phyloP scores from a whole-genome alignment of 805 yeast genomes.

The Pichia manshurica region DNA sequence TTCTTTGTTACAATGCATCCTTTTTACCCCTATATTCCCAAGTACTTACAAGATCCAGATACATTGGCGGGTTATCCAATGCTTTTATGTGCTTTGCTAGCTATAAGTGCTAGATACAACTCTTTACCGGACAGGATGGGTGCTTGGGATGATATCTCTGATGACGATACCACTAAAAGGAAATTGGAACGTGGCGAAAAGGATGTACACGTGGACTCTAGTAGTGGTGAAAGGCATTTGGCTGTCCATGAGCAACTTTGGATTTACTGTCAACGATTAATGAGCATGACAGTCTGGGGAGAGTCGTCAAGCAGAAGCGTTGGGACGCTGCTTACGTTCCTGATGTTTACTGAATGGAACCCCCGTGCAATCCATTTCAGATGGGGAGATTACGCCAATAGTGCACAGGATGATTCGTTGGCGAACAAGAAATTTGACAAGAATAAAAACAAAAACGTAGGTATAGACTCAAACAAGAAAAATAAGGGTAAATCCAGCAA shows the following conservation, averaged over 20 bases:
- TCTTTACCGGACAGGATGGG: slow-evolving; percentile 39
- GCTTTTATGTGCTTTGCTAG: slow-evolving; percentile 70
- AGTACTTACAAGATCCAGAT: slow-evolving; percentile 59
- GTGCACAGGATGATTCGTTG: slow-evolving; percentile 39
- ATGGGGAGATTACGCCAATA: slow-evolving; percentile 77
- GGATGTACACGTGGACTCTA: slow-evolving; percentile 22
- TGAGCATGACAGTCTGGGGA: slow-evolving; percentile 89
- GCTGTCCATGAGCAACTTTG: slow-evolving; percentile 75
- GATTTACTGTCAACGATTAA: slow-evolving; percentile 75
- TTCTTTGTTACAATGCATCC: slow-evolving; percentile 83
- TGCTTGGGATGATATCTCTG: slow-evolving; percentile 10
- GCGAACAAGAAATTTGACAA: slow-evolving; percentile 12
- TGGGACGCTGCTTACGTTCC: slow-evolving; percentile 80
- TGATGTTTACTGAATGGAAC: slow-evolving; percentile 90
- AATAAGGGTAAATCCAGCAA: neutral
- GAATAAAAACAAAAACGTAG: slow-evolving; percentile 12
- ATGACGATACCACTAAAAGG: slow-evolving; percentile 7
- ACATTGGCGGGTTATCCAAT: slow-evolving; percentile 75
- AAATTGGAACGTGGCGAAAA: slow-evolving; percentile 18
- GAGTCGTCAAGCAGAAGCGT: slow-evolving; percentile 83
- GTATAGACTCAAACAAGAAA: neutral
- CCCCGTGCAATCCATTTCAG: slow-evolving; percentile 91
- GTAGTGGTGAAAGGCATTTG: slow-evolving; percentile 34
- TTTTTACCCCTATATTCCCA: slow-evolving; percentile 81
- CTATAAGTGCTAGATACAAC: slow-evolving; percentile 77